Percentiles rank a stretch among this genome's conserved stretches.
Evolutionary conservation across 2,329 filamentous ascomycete genomes (phyloP).

Genomic region (Sarocladium oryzae): DNA sequence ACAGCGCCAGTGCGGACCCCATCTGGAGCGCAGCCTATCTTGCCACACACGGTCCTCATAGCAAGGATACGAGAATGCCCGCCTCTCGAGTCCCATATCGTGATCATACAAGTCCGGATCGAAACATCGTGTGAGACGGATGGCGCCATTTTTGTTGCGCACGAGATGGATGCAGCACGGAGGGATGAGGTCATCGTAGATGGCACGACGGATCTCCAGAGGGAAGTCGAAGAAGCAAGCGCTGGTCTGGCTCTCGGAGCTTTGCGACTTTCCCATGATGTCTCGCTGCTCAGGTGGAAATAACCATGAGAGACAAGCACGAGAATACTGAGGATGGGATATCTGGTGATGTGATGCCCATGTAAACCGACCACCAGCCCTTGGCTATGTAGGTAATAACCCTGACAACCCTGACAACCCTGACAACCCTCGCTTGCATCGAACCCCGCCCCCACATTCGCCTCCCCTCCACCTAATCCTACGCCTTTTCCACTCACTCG

Average conservation of each 20-base stretch:
- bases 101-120: not conserved
- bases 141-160: not conserved
- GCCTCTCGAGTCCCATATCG: not conserved
- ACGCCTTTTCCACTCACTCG: too few relatives aligned
- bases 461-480: too few relatives aligned
- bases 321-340: too few relatives aligned
- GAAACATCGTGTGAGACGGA: not conserved
- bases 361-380: not conserved
- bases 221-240: not conserved
- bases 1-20: not conserved
- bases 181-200: not conserved
- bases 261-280: not conserved
- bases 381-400: not conserved
- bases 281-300: too few relatives aligned
- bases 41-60: not conserved
- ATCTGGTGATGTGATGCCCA: too few relatives aligned
- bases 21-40: not conserved
- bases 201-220: not conserved
- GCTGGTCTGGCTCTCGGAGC: not conserved
- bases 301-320: too few relatives aligned
- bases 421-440: not conserved
- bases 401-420: not conserved
- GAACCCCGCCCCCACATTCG: slow-evolving; percentile 1
- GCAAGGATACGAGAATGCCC: not conserved
- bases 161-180: not conserved